Base-by-base conservation (phyloP, 176 grass and related monocot genomes). In the Eleusine indica region DNA sequence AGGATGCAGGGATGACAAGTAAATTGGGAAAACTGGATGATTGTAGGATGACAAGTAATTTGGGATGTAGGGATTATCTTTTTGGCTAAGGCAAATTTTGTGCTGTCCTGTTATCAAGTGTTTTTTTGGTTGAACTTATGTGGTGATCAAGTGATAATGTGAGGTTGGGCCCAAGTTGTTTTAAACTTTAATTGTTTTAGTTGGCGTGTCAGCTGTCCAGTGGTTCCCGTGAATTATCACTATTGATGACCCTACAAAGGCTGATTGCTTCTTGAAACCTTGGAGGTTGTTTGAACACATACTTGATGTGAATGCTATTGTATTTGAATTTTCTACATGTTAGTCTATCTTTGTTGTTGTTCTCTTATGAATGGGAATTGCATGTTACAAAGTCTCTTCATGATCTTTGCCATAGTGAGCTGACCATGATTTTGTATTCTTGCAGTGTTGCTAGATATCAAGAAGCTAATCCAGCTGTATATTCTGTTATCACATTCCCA, bases 391-490 rank as follows among this genome's bases (percentile, higher is more conserved):
- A 35, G 28, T 67, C 77, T 53, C 4, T 11, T 30, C n/a, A 19
- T 74, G 30, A 35, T 85, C 9, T 12, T 28, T 75, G 9, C 49
- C 39, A 18, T 37, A 42, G 30, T 81, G 71, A 61, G 18, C 79
- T 88, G 62, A 79, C 68, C 22, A 47, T 48, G 15, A 80, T 44
- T 69, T 32, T 88, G 15, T 80, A 25, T 75, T 79, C 61, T 75
- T 93, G 83, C 93, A 99, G 97, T 37, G 75, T 99, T 91, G 93
- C 93, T 56, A 92, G 88, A 90, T 99, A 96, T 86, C 89, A 96
- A 92, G 97, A 99, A 89, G 80, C 88, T 54, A 99, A 99, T 92
- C 97, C 97, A 62, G 97, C 97, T 86, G 93, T 99, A 75, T 99
- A 96, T 88, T 94, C 93, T 81, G 89, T 99, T 71, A 81, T 99